Base-by-base conservation (phyloP, 768 basidiomycete genomes). In the Leccinum truebloodii region DNA sequence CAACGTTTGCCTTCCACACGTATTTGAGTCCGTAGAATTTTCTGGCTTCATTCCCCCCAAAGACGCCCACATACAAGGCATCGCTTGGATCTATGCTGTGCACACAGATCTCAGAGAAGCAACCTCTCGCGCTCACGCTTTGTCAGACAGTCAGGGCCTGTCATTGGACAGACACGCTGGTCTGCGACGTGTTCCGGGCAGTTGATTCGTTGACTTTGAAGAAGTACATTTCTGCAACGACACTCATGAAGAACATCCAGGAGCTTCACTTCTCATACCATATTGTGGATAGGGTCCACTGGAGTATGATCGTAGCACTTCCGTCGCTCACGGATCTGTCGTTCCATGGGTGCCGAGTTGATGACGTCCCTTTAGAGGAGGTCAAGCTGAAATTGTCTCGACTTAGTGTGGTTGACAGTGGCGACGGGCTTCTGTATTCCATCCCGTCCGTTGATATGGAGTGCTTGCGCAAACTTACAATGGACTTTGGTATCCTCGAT, bases 1-100 rank as follows among this genome's bases (percentile, higher is more conserved):
- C 55, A 73, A 74, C 9, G 26, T 75, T 1, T 69, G 74, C 18
- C 65, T 79, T 12, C 77, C 80, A 0, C 77, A 76, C 32, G 67
- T 81, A 3, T 82, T 79, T 61, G 69, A 75, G 30, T 66, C 65
- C 3, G 18, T 82, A 18, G 48, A 62, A 4, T 58, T 67, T 51
- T 58, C 51, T n/a, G 60, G 63, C 4, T 44, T 59, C 24, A 67
- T 76, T 44, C 9, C 9, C 41, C n/a, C 8, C 41, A 5, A n/a
- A 4, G 41, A 1, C 41, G 4, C n/a, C 9, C 41, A 44, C n/a
- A n/a, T n/a, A 44, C 41, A 44, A 44, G 41, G 41, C 41, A 10
- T 44, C 8, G 18, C 18, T 44, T 44, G 41, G 41, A 44, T 44
- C n/a, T 44, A 44, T 44, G 41, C n/a, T 44, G 9, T 44, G 41